Conservation (phyloP, 1,139 yeast species). For the Magnusiomyces ingens region DNA sequence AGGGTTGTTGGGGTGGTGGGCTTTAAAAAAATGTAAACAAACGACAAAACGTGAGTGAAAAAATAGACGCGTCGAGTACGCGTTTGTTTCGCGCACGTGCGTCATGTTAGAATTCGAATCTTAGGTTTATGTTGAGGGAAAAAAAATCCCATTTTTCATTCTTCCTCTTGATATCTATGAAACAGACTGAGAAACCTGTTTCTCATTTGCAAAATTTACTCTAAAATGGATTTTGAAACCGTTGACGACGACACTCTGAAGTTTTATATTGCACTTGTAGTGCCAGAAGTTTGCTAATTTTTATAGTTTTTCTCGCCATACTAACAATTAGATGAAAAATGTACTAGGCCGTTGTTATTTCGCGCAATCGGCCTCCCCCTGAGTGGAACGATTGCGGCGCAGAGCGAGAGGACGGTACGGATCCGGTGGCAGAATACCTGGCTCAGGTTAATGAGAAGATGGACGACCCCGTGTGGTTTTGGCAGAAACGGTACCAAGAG, state of each 20-base stretch:
- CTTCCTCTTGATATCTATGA: background rate
- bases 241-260: background rate
- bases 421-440: background rate
- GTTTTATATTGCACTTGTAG: background rate
- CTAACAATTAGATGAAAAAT: background rate
- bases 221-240: background rate
- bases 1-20: background rate
- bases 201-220: background rate
- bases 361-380: background rate
- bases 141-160: background rate
- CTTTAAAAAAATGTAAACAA: background rate
- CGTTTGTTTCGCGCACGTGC: too few species aligned
- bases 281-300: too few species aligned
- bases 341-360: background rate
- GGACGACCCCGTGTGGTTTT: background rate
- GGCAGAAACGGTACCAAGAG: constrained; percentile 1
- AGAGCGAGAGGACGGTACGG: background rate
- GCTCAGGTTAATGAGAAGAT: background rate
- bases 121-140: background rate
- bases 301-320: background rate
- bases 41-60: background rate
- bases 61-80: background rate
- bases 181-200: background rate
- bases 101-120: background rate
- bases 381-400: background rate